phyloP scores from a whole-genome alignment of 2,329 filamentous ascomycete species.

The Ophiostoma novo-ulmi region DNA sequence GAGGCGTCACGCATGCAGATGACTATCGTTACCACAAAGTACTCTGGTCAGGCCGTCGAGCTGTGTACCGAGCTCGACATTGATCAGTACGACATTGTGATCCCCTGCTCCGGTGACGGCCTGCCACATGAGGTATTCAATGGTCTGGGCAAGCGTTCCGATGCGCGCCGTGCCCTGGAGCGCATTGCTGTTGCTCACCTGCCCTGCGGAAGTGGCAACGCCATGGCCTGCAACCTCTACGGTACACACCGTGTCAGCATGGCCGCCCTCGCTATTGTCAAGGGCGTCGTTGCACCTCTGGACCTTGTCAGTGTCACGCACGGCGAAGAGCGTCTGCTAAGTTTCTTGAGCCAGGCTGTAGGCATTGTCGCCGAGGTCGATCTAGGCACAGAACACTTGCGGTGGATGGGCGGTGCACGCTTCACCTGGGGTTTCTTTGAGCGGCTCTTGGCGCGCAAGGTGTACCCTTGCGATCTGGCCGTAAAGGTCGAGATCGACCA shows the following conservation, averaged over 20 bases:
- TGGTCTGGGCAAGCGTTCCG: conserved; percentile 69
- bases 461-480: conserved; percentile 85
- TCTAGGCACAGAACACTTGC: conserved; percentile 79
- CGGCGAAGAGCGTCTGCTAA: conserved; percentile 65
- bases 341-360: conserved; percentile 84
- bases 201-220: conserved; percentile 91
- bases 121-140: conserved; percentile 93
- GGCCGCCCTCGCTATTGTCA: conserved; percentile 78
- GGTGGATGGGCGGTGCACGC: conserved; percentile 84
- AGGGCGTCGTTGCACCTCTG: conserved; percentile 76
- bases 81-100: conserved; percentile 74
- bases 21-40: conserved; percentile 66
- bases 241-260: conserved; percentile 70
- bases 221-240: conserved; percentile 83
- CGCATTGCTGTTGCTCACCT: conserved; percentile 80
- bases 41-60: conserved; percentile 71
- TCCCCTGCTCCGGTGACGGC: conserved; percentile 88
- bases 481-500: conserved; percentile 75
- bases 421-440: conserved; percentile 83
- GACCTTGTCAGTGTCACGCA: conserved; percentile 88
- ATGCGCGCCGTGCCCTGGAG: conserved; percentile 68
- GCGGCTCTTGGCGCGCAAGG: conserved; percentile 66
- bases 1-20: conserved; percentile 72
- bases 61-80: conserved; percentile 72
- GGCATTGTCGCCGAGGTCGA: conserved; percentile 89